Percentiles rank a stretch among this genome's conserved stretches.
These are phyloP conservation scores for Stenocarpella maydis DNA, from an alignment of 2,329 filamentous ascomycete genomes.

Conservation along the genomic window DNA sequence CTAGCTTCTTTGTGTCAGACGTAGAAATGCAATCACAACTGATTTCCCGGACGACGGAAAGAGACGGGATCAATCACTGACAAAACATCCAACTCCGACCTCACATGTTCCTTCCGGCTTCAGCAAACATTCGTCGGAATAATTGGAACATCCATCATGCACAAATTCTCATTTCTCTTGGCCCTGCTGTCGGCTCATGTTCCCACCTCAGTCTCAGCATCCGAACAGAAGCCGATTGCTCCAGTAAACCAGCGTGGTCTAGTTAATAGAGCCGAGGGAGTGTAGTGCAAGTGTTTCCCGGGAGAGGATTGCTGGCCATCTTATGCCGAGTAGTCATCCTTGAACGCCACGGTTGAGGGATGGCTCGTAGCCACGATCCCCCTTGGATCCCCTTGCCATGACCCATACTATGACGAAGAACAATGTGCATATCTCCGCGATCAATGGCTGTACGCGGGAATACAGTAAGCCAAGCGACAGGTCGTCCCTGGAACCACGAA, in stretches of 20 bases:
- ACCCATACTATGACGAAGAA: conserved; percentile 47
- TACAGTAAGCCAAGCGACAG: conserved; percentile 43
- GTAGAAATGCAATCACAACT: too few species aligned
- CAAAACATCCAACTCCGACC: neutral
- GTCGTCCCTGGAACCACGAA: too few species aligned
- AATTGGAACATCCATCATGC: neutral
- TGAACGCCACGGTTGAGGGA: conserved; percentile 60
- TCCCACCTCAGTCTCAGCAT: neutral
- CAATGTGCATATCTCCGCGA: conserved; percentile 47
- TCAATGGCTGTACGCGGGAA: conserved; percentile 48
- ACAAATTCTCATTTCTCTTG: neutral
- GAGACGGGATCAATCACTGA: neutral
- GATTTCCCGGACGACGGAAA: neutral
- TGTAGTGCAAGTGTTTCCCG: conserved; percentile 49
- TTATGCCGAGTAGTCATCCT: conserved; percentile 48
- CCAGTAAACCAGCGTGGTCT: neutral
- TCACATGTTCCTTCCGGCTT: neutral
- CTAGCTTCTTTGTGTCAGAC: neutral
- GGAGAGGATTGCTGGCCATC: conserved; percentile 60
- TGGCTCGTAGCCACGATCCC: conserved; percentile 58
- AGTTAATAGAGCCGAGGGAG: neutral
- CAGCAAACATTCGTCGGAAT: neutral
- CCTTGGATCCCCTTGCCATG: conserved; percentile 55
- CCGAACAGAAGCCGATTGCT: conserved; percentile 4
- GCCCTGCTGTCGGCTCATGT: neutral